phyloP scores from a whole-genome alignment of 345 rosid genomes.

The Citrus trifoliata region DNA sequence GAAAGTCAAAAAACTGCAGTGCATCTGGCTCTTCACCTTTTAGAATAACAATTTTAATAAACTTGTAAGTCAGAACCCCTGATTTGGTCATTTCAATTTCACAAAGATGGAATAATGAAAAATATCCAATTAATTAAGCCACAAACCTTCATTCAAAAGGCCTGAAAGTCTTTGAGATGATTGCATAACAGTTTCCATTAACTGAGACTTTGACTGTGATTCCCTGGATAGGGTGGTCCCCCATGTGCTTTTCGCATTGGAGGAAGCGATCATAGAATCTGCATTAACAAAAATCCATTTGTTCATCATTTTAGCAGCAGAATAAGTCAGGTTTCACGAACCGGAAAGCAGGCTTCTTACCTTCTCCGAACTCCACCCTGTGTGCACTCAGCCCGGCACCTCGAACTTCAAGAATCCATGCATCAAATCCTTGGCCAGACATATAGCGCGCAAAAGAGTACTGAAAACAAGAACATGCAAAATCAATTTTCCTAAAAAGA shows the following conservation, averaged over 20 bases:
- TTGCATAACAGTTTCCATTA: constrained; percentile 29
- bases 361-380: constrained; percentile 23
- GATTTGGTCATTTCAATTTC: constrained; percentile 16
- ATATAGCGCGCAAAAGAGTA: constrained; percentile 78
- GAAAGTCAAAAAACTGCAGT: constrained; percentile 28
- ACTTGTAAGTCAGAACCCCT: constrained; percentile 28
- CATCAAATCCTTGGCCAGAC: constrained; percentile 77
- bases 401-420: constrained; percentile 87
- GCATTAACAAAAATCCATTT: background rate
- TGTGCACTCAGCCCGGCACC: constrained; percentile 76
- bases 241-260: constrained; percentile 3
- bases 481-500: background rate
- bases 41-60: constrained; percentile 25
- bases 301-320: background rate
- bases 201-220: constrained; percentile 12
- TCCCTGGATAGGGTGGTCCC: constrained; percentile 11
- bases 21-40: constrained; percentile 25
- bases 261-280: constrained; percentile 17
- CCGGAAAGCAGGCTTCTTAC: background rate
- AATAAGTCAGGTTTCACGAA: background rate
- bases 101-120: background rate
- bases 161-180: constrained; percentile 37
- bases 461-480: constrained; percentile 31
- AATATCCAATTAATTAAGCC: background rate
- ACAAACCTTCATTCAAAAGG: constrained; percentile 38